Conservation (phyloP, 371 early-diverging fungal genomes). For the Mucor piriformis region DNA sequence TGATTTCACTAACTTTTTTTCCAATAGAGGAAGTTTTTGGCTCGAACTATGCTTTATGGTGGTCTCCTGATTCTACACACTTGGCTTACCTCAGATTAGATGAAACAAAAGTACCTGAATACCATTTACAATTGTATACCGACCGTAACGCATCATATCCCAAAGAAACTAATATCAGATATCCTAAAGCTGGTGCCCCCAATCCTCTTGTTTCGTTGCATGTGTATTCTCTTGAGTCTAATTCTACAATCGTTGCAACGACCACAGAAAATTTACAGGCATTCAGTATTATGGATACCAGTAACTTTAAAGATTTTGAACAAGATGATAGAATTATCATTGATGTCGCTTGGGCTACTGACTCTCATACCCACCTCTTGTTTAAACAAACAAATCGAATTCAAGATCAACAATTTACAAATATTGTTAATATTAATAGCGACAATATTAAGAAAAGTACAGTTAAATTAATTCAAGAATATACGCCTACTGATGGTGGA, state of each 20-base stretch:
- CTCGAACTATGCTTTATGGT: slow-evolving; percentile 77
- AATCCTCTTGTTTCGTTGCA: slow-evolving; percentile 83
- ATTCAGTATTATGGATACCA: slow-evolving; percentile 15
- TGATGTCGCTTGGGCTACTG: slow-evolving; percentile 82
- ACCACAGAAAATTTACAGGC: slow-evolving; percentile 4
- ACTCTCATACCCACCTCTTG: slow-evolving; percentile 63
- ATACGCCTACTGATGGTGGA: slow-evolving; percentile 66
- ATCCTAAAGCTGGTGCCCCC: slow-evolving; percentile 87
- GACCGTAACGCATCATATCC: slow-evolving; percentile 65
- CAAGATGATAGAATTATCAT: slow-evolving; percentile 77
- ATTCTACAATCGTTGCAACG: slow-evolving; percentile 30
- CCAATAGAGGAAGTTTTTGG: slow-evolving; percentile 78
- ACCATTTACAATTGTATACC: slow-evolving; percentile 68
- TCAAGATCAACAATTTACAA: slow-evolving; percentile 79
- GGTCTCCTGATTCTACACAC: slow-evolving; percentile 84
- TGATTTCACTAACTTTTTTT: neutral
- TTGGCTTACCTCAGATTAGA: slow-evolving; percentile 84
- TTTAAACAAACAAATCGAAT: slow-evolving; percentile 88
- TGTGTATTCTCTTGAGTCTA: slow-evolving; percentile 48
- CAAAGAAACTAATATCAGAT: slow-evolving; percentile 69
- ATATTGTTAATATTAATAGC: slow-evolving; percentile 45
- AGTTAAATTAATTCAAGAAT: slow-evolving; percentile 54
- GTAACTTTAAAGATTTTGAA: slow-evolving; percentile 38
- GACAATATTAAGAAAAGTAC: slow-evolving; percentile 18
- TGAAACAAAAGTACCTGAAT: slow-evolving; percentile 82